Evolutionary conservation across 257 asterid genomes (phyloP), one percentile per base, ranked within the genome.

Genomic region (Echites panduratus): DNA sequence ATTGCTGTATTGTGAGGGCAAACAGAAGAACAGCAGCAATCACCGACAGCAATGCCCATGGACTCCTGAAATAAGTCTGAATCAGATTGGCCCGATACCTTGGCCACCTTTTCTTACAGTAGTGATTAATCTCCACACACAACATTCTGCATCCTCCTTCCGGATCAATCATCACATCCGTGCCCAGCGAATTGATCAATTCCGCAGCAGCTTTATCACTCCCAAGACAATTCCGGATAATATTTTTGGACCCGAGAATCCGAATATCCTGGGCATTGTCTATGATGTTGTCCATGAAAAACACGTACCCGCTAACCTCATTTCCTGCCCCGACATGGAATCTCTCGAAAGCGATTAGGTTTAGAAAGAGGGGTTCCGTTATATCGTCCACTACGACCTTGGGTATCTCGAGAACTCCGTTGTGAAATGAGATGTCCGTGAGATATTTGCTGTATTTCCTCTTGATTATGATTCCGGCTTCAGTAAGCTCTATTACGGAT

Each of bases 241-340:
- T 76, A 0, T 85, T 81, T 8, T 76, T 56, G 1, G 80, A 45
- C 50, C 85, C 84, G 43, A 87, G 79, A 20, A 87, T 79, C 73
- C 82, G 78, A 29, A 89, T 87, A 22, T 89, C 95, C 54, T 56
- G 63, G 11, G 82, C 78, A 17, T 75, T 82, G 76, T 85, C 83
- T 6, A 89, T 85, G 47, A 87, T 79, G 79, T 77, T 84, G 78
- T 87, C 85, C 90, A 87, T 87, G 82, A 89, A 87, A 22, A 78
- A 87, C 9, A 85, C 76, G 80, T 80, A 89, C 0, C 89, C 77
- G 5, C 90, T 85, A 7, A 87, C 79, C 22, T 88, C 86, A 27
- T 82, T 85, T 38, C 90, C 91, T 0, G 86, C 86, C 1, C 85
- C 89, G 0, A 82, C 86, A 54, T 86, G 89, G 75, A 80, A 76